Percentiles rank a stretch among this genome's conserved stretches.
Evolutionary conservation across 169 alveolate species (phyloP).

Genomic region (Eimeria mitis): DNA sequence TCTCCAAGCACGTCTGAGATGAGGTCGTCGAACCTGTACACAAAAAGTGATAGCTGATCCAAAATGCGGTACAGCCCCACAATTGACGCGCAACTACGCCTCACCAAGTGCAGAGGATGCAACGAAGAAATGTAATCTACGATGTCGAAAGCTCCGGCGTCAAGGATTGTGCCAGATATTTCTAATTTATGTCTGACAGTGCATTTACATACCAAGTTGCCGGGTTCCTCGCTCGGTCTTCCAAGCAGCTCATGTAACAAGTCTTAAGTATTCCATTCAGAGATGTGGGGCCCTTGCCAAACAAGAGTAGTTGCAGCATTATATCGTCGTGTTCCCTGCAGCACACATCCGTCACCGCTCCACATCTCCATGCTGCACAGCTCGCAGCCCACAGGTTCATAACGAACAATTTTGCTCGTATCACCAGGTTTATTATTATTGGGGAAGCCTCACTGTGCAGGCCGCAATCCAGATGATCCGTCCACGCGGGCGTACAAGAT

Average conservation of each 20-base stretch:
- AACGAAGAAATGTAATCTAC: neutral
- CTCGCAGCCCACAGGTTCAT: neutral
- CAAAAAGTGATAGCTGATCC: neutral
- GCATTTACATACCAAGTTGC: conserved; percentile 41
- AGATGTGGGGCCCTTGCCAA: conserved; percentile 62
- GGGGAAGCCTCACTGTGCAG: conserved; percentile 62
- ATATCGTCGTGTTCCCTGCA: conserved; percentile 71
- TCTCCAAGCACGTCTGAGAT: conserved; percentile 54
- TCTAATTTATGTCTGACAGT: neutral
- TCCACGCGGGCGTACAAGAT: conserved; percentile 61
- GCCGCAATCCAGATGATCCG: conserved; percentile 62
- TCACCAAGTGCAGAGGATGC: neutral
- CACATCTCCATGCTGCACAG: neutral
- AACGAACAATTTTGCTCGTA: neutral
- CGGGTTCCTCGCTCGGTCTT: conserved; percentile 58
- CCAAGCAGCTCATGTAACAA: conserved; percentile 71
- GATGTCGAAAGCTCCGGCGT: neutral
- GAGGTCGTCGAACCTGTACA: conserved; percentile 55
- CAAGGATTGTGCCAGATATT: neutral
- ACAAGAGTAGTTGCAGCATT: conserved; percentile 68
- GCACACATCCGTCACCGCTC: neutral
- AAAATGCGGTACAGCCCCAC: neutral
- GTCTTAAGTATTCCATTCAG: conserved; percentile 57
- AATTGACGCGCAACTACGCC: neutral
- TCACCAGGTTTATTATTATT: neutral